Conservation (phyloP, 2,329 filamentous ascomycete genomes). For the Phoma herbarum region DNA sequence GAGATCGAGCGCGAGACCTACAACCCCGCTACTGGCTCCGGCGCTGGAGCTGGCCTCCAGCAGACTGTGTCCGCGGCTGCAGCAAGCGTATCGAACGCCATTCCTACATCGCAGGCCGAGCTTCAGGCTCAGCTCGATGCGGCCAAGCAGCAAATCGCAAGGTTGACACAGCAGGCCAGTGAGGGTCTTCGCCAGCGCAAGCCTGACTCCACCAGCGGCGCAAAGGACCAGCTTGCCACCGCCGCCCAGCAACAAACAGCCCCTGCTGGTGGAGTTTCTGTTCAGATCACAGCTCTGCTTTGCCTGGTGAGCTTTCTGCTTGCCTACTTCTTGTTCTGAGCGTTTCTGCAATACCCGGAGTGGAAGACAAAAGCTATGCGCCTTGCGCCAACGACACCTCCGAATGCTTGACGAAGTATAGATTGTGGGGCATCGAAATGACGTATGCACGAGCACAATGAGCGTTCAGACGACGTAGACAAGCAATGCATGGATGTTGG, state of each 20-base stretch:
- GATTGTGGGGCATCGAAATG: slow-evolving; percentile 32
- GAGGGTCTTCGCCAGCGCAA: slow-evolving; percentile 83
- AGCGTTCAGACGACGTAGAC: slow-evolving; percentile 15
- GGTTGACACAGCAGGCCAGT: slow-evolving; percentile 67
- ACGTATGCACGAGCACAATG: slow-evolving; percentile 24
- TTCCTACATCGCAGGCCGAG: slow-evolving; percentile 65
- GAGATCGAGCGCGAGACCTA: slow-evolving; percentile 53
- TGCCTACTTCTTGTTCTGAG: slow-evolving; percentile 94
- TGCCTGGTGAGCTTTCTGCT: slow-evolving; percentile 92
- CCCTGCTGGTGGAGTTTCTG: slow-evolving; percentile 77
- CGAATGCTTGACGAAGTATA: slow-evolving; percentile 28
- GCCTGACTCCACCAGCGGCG: slow-evolving; percentile 62
- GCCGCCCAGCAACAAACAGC: slow-evolving; percentile 62
- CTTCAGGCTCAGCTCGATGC: slow-evolving; percentile 77
- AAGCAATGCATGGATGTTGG: slow-evolving; percentile 15
- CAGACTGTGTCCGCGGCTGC: slow-evolving; percentile 57
- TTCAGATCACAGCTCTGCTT: slow-evolving; percentile 83
- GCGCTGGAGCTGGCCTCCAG: slow-evolving; percentile 35
- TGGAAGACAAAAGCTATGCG: slow-evolving; percentile 29
- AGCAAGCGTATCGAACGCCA: slow-evolving; percentile 58
- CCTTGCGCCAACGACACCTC: slow-evolving; percentile 32
- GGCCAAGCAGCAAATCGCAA: slow-evolving; percentile 76
- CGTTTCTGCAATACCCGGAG: slow-evolving; percentile 32
- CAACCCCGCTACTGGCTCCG: slow-evolving; percentile 50
- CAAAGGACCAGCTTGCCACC: slow-evolving; percentile 60